Evolutionary conservation across 352 stramenopile genomes (phyloP).

Genomic region (Phytophthora sp.): DNA sequence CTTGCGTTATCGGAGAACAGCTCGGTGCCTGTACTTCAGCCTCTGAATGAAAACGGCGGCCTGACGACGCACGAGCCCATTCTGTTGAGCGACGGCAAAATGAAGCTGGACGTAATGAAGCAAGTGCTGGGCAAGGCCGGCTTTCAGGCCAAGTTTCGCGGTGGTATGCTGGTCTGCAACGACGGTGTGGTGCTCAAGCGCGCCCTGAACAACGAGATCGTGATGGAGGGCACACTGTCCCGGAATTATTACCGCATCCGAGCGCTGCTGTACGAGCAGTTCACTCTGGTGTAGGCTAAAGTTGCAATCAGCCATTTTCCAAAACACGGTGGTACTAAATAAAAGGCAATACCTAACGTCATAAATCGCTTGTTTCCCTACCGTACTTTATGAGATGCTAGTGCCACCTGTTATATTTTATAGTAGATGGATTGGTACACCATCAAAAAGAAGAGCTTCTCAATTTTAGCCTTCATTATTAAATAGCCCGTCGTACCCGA

Average conservation of each 20-base stretch:
- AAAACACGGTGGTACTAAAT: slow-evolving; percentile 14
- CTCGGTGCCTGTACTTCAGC: slow-evolving; percentile 74
- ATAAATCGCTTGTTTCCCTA: neutral
- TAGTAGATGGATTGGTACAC: slow-evolving; percentile 2
- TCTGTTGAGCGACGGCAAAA: slow-evolving; percentile 87
- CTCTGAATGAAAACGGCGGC: slow-evolving; percentile 45
- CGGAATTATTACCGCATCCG: slow-evolving; percentile 90
- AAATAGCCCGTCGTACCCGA: neutral
- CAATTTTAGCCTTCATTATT: no score
- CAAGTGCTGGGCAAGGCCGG: slow-evolving; percentile 85
- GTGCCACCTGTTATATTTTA: neutral
- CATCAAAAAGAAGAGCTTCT: no score
- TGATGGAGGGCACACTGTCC: slow-evolving; percentile 85
- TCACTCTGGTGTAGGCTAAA: slow-evolving; percentile 75
- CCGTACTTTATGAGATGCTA: neutral
- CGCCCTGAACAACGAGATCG: slow-evolving; percentile 87
- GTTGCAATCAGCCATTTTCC: neutral
- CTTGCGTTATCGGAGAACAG: slow-evolving; percentile 72
- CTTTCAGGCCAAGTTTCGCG: slow-evolving; percentile 91
- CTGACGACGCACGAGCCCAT: slow-evolving; percentile 75
- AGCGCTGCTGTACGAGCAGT: slow-evolving; percentile 88
- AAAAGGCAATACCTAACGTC: neutral
- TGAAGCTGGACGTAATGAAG: slow-evolving; percentile 92
- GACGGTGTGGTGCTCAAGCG: slow-evolving; percentile 89
- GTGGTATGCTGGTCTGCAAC: slow-evolving; percentile 90